Conservation (phyloP, 1,139 yeast species). For the Nakaseomyces nivariensis region DNA sequence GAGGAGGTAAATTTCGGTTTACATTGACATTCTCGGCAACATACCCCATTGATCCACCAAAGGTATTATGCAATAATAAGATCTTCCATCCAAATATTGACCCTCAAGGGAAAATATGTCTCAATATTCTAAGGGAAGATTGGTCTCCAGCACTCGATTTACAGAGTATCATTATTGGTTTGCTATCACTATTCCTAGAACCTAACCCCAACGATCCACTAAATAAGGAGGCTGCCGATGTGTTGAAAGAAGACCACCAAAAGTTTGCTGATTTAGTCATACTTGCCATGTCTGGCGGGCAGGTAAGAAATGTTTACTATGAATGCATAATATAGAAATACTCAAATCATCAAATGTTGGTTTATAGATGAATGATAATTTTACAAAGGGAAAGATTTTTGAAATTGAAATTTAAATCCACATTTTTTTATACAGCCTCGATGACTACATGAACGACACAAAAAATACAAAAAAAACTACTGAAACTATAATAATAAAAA, state of each 20-base stretch:
- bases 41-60: slow-evolving; percentile 92
- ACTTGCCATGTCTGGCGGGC: slow-evolving; percentile 63
- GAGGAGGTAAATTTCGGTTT: slow-evolving; percentile 59
- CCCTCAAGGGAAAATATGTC: slow-evolving; percentile 79
- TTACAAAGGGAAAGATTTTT: too few species aligned
- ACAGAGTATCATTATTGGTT: slow-evolving; percentile 74
- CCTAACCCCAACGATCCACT: slow-evolving; percentile 91
- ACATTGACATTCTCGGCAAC: slow-evolving; percentile 53
- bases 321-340: slow-evolving; percentile 37
- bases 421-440: too few species aligned
- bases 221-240: slow-evolving; percentile 80
- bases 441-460: too few species aligned
- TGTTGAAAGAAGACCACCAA: slow-evolving; percentile 48
- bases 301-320: slow-evolving; percentile 48
- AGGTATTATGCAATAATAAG: slow-evolving; percentile 56
- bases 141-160: slow-evolving; percentile 92
- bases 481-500: too few species aligned
- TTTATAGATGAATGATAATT: too few species aligned
- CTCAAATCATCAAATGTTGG: too few species aligned
- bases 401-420: too few species aligned
- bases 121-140: slow-evolving; percentile 84
- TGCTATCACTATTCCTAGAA: slow-evolving; percentile 76
- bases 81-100: slow-evolving; percentile 95
- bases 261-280: slow-evolving; percentile 51
- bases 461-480: too few species aligned